Percentiles rank a stretch among this genome's conserved stretches.
Conservation (phyloP, 306 rosid species). For the Cicer arietinum region DNA sequence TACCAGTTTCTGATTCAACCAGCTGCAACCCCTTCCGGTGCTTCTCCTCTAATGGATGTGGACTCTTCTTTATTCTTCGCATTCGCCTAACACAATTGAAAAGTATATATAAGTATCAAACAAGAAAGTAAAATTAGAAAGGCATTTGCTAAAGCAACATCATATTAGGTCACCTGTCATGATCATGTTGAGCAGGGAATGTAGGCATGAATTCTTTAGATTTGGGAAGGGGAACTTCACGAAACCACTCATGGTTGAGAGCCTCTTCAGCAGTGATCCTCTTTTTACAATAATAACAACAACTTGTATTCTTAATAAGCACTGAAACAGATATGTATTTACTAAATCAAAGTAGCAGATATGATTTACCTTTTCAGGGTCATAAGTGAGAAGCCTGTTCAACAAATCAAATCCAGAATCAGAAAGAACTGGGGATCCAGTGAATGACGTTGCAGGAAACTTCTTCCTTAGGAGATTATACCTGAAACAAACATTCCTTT, state of each 20-base stretch:
- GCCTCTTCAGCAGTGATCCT: constrained; percentile 94
- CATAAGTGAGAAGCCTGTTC: constrained; percentile 94
- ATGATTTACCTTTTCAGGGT: constrained; percentile 86
- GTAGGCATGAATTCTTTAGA: constrained; percentile 98
- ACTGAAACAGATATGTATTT: constrained; percentile 12
- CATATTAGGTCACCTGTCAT: constrained; percentile 67
- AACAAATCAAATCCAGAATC: constrained; percentile 98
- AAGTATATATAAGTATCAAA: constrained; percentile 19
- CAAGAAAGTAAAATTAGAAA: not conserved
- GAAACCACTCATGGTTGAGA: constrained; percentile 94
- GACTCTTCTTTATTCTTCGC: constrained; percentile 86
- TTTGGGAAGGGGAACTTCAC: constrained; percentile 96
- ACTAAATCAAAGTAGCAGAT: constrained; percentile 15
- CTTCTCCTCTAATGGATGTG: constrained; percentile 94
- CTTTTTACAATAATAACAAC: constrained; percentile 54
- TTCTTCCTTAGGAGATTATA: constrained; percentile 91
- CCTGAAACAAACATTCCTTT: constrained; percentile 78
- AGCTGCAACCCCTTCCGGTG: constrained; percentile 86
- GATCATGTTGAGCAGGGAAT: constrained; percentile 97
- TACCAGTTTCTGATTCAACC: constrained; percentile 78
- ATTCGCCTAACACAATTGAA: constrained; percentile 57
- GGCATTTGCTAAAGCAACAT: not conserved
- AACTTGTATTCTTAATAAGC: constrained; percentile 24
- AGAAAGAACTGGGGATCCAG: constrained; percentile 98
- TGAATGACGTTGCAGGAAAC: constrained; percentile 94